Base-by-base conservation (phyloP, 768 basidiomycete species). In the Pulveroboletus sp. region DNA sequence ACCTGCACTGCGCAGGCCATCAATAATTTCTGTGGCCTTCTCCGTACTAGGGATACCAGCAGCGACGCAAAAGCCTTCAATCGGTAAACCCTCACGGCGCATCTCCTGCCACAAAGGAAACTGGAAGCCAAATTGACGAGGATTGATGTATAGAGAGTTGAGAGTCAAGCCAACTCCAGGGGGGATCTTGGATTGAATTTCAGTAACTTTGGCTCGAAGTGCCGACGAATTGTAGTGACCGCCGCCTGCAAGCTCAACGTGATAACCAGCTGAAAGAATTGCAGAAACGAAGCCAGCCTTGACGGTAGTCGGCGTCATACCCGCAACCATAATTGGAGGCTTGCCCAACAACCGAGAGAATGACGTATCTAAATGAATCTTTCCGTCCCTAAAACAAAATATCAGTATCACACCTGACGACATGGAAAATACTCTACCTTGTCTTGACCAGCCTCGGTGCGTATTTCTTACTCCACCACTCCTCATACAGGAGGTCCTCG, bases 11-110 rank as follows among this genome's bases (percentile, higher is more conserved):
- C 79, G 80, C 42, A 99, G 73, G 3, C 85, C 90, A 12, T 76
- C 81, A 57, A 98, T 96, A 71, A 99, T 97, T 71, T 98, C 95
- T 39, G 85, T 85, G 2, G 95, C 94, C 71, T 98, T 99, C 72
- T 98, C 96, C 2, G 92, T 92, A 59, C 81, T 89, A 8, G 96
- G 96, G 58, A 99, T 90, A 63, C 95, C 96, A 40, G 96, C 96
- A 36, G 95, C 96, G 51, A 98, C 91, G 66, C 94, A 97, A 73
- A 99, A 95, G n/a, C 96, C 96, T 74, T 99, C 95, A 55, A 98
- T 77, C 11, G 96, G 96, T 3, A 94, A 73, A 49, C 95, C 95
- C 68, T 97, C 96, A 51, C 83, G 83, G 55, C 91, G 85, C 88
- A 99, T 89, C 71, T 96, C 91, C 67, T 94, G 90, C 96, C 96